Conservation (phyloP, 139 green algal genomes). For the Coelastrella sp. region DNA sequence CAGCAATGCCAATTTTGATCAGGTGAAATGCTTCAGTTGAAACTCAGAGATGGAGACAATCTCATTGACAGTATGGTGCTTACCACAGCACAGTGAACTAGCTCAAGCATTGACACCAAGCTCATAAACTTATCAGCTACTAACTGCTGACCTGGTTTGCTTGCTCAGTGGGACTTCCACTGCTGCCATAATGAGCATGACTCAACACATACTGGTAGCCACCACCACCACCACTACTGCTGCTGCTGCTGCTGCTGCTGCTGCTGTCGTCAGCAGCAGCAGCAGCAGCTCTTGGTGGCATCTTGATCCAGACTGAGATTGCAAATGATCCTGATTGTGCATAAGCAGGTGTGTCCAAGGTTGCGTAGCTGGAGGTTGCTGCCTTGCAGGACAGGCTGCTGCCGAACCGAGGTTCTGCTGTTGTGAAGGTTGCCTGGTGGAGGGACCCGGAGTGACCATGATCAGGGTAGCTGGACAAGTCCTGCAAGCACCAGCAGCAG, state of each 20-base stretch:
- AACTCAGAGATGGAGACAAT: too few species aligned
- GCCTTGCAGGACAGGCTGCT: not conserved
- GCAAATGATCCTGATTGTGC: constrained; percentile 1
- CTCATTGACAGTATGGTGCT: too few species aligned
- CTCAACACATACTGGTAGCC: not conserved
- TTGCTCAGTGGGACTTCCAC: constrained; percentile 8
- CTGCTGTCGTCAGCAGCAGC: not conserved
- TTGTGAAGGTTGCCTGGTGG: not conserved
- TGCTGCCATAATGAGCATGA: not conserved
- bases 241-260: not conserved
- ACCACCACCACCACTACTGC: not conserved
- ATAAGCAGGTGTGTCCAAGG: constrained; percentile 1
- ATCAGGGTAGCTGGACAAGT: not conserved
- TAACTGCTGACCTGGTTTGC: constrained; percentile 1
- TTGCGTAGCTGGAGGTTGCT: not conserved
- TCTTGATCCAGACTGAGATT: constrained; percentile 9
- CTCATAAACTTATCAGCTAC: not conserved
- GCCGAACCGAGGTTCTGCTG: not conserved
- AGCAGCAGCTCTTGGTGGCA: not conserved
- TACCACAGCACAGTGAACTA: too few species aligned
- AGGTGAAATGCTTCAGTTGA: too few species aligned
- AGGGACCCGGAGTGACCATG: not conserved
- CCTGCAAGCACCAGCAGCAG: not conserved
- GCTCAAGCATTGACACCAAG: not conserved
- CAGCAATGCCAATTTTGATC: too few species aligned